These are phyloP conservation scores for Oligophagozyma castellii DNA, from an alignment of 1,139 yeast genomes.

Conservation along the genomic window DNA sequence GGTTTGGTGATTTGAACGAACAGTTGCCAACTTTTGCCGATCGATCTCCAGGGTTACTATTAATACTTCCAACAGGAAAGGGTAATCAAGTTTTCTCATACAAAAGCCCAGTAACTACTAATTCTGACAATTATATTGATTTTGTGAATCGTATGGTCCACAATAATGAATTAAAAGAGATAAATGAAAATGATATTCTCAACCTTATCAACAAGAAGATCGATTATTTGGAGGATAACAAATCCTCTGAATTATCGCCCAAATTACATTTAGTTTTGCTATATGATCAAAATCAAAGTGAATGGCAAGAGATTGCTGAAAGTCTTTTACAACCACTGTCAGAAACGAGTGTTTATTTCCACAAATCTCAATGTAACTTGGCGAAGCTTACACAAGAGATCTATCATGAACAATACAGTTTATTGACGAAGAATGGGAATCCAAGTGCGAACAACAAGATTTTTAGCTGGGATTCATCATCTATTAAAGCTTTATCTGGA, in stretches of 20 bases:
- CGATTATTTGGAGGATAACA: not conserved
- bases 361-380: slow-evolving; percentile 37
- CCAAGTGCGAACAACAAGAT: slow-evolving; percentile 25
- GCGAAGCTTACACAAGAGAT: slow-evolving; percentile 31
- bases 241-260: slow-evolving; percentile 6
- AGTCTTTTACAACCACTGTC: slow-evolving; percentile 45
- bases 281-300: slow-evolving; percentile 41
- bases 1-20: slow-evolving; percentile 25
- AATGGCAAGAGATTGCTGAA: slow-evolving; percentile 48
- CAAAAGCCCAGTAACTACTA: slow-evolving; percentile 2
- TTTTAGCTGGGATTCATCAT: slow-evolving; percentile 33
- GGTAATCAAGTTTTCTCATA: slow-evolving; percentile 13
- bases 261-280: slow-evolving; percentile 38
- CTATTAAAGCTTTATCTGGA: slow-evolving; percentile 40
- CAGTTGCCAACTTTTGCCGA: slow-evolving; percentile 5
- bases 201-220: not conserved
- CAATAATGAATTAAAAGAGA: slow-evolving; percentile 26
- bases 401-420: slow-evolving; percentile 22
- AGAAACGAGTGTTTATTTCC: slow-evolving; percentile 40
- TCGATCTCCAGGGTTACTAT: slow-evolving; percentile 26
- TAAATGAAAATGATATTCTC: slow-evolving; percentile 13
- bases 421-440: slow-evolving; percentile 32
- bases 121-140: slow-evolving; percentile 12
- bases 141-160: slow-evolving; percentile 28
- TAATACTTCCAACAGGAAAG: slow-evolving; percentile 28